Evolutionary conservation across 257 asterid genomes (phyloP).

Genomic region (Cordia subcordata): DNA sequence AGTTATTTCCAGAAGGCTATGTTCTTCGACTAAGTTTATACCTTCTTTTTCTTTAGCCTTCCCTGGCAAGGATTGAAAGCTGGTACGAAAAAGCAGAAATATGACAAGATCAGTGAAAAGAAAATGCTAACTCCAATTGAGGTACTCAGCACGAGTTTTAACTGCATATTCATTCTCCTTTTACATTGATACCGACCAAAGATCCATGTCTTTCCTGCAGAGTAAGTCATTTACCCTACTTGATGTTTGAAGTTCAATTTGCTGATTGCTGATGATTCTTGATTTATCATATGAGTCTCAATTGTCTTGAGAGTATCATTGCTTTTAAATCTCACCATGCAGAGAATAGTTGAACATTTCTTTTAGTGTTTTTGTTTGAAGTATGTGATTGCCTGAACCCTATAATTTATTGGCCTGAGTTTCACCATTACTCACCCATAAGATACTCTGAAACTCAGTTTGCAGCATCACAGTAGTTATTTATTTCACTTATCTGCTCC

Average conservation of each 20-base stretch:
- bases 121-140: conserved; percentile 88
- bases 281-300: background rate
- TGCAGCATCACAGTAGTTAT: background rate
- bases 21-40: background rate
- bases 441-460: background rate
- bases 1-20: background rate
- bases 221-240: background rate
- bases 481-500: background rate
- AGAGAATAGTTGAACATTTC: background rate
- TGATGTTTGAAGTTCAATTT: background rate
- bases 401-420: background rate
- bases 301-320: too few species aligned
- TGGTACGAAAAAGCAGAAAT: conserved; percentile 93
- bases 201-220: too few species aligned
- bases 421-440: background rate
- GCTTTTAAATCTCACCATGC: too few species aligned
- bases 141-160: conserved; percentile 39
- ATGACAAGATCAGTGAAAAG: conserved; percentile 94
- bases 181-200: background rate
- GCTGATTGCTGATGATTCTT: background rate
- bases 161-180: conserved; percentile 8
- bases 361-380: too few species aligned
- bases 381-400: too few species aligned
- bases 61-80: conserved; percentile 99
- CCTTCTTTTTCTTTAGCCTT: conserved; percentile 44